phyloP scores from a whole-genome alignment of 306 rosid species.

The Betula pendula region DNA sequence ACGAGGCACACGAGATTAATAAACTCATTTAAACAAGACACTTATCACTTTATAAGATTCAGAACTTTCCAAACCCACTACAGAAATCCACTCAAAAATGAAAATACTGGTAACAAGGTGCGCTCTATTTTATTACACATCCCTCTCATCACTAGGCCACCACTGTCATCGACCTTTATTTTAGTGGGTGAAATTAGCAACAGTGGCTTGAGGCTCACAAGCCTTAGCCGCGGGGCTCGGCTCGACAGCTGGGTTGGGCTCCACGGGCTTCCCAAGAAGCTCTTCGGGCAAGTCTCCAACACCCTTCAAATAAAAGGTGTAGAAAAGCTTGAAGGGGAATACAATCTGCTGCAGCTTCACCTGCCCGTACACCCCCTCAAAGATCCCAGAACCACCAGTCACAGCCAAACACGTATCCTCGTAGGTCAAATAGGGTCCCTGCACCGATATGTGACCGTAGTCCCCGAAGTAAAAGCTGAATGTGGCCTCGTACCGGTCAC shows the following conservation, averaged over 20 bases:
- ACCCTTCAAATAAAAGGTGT: slow-evolving; percentile 61
- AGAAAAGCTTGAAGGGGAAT: slow-evolving; percentile 65
- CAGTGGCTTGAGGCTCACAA: slow-evolving; percentile 44
- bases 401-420: slow-evolving; percentile 55
- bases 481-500: slow-evolving; percentile 60
- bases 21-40: too few relatives aligned
- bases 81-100: too few relatives aligned
- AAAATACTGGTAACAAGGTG: not conserved
- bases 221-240: slow-evolving; percentile 55
- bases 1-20: too few relatives aligned
- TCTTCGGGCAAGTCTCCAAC: slow-evolving; percentile 55
- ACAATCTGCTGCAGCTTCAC: slow-evolving; percentile 56
- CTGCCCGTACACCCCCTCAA: slow-evolving; percentile 59
- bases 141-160: too few relatives aligned
- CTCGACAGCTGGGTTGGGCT: slow-evolving; percentile 47
- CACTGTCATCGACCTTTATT: too few relatives aligned
- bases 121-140: too few relatives aligned
- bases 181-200: slow-evolving; percentile 54
- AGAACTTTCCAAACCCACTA: too few relatives aligned
- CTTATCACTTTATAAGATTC: too few relatives aligned
- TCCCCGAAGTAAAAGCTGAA: slow-evolving; percentile 70
- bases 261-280: slow-evolving; percentile 37
- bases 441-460: slow-evolving; percentile 68
- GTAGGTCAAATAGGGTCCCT: slow-evolving; percentile 55
- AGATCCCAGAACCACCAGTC: slow-evolving; percentile 68